Percentiles rank a stretch among this genome's conserved stretches.
phyloP scores from a whole-genome alignment of 257 asterid species.

The Scutellaria baicalensis region DNA sequence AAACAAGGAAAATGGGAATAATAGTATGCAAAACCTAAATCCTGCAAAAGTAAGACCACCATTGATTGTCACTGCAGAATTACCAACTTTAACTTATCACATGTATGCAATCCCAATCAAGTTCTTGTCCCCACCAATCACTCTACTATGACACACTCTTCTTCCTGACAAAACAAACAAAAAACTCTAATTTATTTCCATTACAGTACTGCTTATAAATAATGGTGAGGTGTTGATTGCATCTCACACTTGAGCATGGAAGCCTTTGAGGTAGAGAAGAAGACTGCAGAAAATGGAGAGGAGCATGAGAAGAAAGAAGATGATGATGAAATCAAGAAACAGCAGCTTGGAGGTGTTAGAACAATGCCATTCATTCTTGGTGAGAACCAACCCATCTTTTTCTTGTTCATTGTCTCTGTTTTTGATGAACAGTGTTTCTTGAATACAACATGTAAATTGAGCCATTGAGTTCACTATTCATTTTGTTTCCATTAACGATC shows the following conservation, averaged over 20 bases:
- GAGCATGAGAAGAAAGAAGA: conserved; percentile 11
- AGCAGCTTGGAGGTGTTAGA: conserved; percentile 52
- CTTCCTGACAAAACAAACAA: background rate
- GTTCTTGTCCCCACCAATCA: conserved; percentile 32
- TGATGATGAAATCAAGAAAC: conserved; percentile 1
- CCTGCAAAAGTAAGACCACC: background rate
- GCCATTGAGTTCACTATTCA: too few species aligned
- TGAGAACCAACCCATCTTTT: conserved; percentile 3
- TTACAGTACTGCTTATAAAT: conserved; percentile 22
- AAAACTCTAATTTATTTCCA: background rate
- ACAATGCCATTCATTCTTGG: conserved; percentile 88
- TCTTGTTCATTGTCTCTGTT: background rate
- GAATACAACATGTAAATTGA: background rate
- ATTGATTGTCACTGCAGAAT: background rate
- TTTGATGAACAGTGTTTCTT: background rate
- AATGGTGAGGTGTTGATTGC: background rate
- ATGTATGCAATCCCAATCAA: conserved; percentile 18
- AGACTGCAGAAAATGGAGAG: conserved; percentile 26
- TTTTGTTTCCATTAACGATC: too few species aligned
- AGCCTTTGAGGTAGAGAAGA: conserved; percentile 27
- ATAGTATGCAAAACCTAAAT: too few species aligned
- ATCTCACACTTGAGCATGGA: conserved; percentile 26
- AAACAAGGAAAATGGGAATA: too few species aligned
- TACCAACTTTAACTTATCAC: conserved; percentile 17
- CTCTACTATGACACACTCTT: background rate